Conservation (phyloP, 1,284 basidiomycete genomes). For the Fomes fomentarius region DNA sequence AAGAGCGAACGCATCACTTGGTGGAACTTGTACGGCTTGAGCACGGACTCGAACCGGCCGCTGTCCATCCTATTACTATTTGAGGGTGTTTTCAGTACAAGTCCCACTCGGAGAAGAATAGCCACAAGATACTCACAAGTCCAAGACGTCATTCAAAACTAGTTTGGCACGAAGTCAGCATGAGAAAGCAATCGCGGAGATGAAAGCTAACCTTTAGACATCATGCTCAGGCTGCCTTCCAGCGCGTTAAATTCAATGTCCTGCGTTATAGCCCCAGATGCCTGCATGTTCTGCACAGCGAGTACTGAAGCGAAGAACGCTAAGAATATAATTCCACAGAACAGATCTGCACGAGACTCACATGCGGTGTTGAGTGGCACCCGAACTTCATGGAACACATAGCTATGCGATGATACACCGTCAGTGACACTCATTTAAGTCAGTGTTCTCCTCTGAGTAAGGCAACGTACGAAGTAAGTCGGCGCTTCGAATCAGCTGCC, state of each 20-base stretch:
- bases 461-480: conserved; percentile 72
- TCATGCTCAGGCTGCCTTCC: conserved; percentile 85
- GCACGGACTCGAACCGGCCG: conserved; percentile 75
- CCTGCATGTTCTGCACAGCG: conserved; percentile 90
- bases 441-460: too few relatives aligned
- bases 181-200: neutral
- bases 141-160: conserved; percentile 89
- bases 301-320: conserved; percentile 50
- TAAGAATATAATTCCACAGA: conserved; percentile 2
- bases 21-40: conserved; percentile 83
- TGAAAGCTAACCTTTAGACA: conserved; percentile 69
- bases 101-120: neutral
- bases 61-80: conserved; percentile 71
- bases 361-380: conserved; percentile 91
- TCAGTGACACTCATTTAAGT: too few relatives aligned
- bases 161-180: too few relatives aligned
- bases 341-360: conserved; percentile 40
- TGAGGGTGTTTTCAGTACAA: conserved; percentile 1
- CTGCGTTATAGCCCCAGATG: conserved; percentile 64
- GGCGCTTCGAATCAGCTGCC: conserved; percentile 78
- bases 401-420: too few relatives aligned
- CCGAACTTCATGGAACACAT: conserved; percentile 84
- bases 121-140: conserved; percentile 57
- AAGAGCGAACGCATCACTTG: conserved; percentile 82
- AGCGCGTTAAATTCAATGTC: conserved; percentile 83